phyloP scores from a whole-genome alignment of 768 basidiomycete species.

The Nidula microcarpa region DNA sequence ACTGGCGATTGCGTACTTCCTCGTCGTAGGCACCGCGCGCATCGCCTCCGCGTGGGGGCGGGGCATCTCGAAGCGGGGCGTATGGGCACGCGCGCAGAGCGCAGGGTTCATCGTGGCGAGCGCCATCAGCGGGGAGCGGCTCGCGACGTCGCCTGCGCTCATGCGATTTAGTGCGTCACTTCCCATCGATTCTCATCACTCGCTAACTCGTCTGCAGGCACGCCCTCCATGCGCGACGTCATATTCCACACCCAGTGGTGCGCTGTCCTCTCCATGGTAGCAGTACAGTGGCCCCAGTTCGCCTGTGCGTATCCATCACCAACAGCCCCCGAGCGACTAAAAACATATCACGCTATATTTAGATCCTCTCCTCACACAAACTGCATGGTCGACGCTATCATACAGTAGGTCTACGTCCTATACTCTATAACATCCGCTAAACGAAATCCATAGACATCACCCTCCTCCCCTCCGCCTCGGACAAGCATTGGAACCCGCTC shows the following conservation, averaged over 20 bases:
- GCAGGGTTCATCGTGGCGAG: slow-evolving; percentile 88
- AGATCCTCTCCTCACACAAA: slow-evolving; percentile 90
- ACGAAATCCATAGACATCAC: slow-evolving; percentile 60
- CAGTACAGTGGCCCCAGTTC: slow-evolving; percentile 93
- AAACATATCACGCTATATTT: slow-evolving; percentile 3
- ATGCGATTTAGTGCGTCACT: slow-evolving; percentile 77
- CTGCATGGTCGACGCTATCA: slow-evolving; percentile 82
- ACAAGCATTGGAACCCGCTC: slow-evolving; percentile 68
- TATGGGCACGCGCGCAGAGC: slow-evolving; percentile 76
- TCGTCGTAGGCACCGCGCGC: slow-evolving; percentile 76
- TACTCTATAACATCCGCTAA: not conserved
- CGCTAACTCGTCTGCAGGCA: slow-evolving; percentile 45
- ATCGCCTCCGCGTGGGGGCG: slow-evolving; percentile 84
- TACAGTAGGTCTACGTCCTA: slow-evolving; percentile 49
- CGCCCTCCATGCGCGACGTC: slow-evolving; percentile 89
- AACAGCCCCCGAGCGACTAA: slow-evolving; percentile 2
- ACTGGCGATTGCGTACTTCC: slow-evolving; percentile 78
- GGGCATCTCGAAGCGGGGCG: slow-evolving; percentile 54
- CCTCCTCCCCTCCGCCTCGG: slow-evolving; percentile 43
- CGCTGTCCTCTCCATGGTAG: slow-evolving; percentile 84
- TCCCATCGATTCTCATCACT: slow-evolving; percentile 2
- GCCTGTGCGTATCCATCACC: slow-evolving; percentile 59
- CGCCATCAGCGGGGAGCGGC: slow-evolving; percentile 87
- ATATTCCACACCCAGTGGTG: slow-evolving; percentile 95
- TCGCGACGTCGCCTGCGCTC: slow-evolving; percentile 81